Evolutionary conservation across 192 early-diverging fungal genomes (phyloP).

Genomic region (Piromyces sp.): DNA sequence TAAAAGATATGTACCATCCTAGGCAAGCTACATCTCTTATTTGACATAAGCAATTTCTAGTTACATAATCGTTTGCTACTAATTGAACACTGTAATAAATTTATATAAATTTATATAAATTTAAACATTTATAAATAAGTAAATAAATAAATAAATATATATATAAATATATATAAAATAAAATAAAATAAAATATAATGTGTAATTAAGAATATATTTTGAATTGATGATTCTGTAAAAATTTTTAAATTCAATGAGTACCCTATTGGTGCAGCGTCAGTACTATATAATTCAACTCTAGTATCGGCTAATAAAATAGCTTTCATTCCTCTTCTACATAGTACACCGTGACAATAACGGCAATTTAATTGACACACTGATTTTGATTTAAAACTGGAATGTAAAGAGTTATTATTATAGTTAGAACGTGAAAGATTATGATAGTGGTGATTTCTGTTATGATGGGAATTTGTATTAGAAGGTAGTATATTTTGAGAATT

Average conservation of each 20-base stretch:
- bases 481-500: not conserved
- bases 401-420: not conserved
- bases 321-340: constrained; percentile 63
- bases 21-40: constrained; percentile 67
- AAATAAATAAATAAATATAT: too few species aligned
- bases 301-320: constrained; percentile 62
- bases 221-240: too few species aligned
- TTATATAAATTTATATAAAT: too few species aligned
- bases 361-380: not conserved
- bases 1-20: constrained; percentile 35
- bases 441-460: not conserved
- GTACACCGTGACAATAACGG: not conserved
- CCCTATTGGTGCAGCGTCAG: constrained; percentile 46
- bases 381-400: not conserved
- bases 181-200: too few species aligned
- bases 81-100: constrained; percentile 46
- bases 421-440: not conserved
- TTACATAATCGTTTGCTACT: constrained; percentile 64
- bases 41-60: constrained; percentile 53
- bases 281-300: constrained; percentile 54
- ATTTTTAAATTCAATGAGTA: constrained; percentile 10
- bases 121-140: too few species aligned
- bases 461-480: not conserved
- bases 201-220: too few species aligned
- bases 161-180: too few species aligned